These are phyloP conservation scores for Buddleja alternifolia DNA, from an alignment of 257 asterid genomes.

Conservation along the genomic window DNA sequence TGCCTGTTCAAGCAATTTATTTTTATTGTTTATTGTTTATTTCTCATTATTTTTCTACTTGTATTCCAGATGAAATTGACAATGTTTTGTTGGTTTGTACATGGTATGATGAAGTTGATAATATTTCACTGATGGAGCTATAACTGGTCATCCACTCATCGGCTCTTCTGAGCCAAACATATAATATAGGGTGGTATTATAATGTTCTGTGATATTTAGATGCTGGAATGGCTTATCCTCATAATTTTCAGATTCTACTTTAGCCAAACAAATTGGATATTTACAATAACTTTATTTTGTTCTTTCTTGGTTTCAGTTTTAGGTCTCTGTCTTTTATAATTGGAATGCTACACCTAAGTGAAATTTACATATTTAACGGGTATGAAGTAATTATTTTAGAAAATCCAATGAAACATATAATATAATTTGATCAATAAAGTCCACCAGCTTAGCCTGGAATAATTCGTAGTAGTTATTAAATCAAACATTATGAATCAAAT, in stretches of 20 bases:
- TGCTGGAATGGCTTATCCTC: neutral
- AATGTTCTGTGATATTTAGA: neutral
- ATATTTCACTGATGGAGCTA: constrained; percentile 26
- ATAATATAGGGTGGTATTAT: neutral
- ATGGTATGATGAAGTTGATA: constrained; percentile 32
- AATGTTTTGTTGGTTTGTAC: neutral
- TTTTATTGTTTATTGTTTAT: neutral
- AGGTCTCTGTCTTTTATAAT: too few relatives aligned
- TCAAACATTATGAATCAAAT: too few relatives aligned
- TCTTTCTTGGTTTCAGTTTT: too few relatives aligned
- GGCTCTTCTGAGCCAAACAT: constrained; percentile 33
- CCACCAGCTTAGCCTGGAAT: too few relatives aligned
- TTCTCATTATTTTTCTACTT: neutral
- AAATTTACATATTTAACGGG: too few relatives aligned
- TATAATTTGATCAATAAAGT: too few relatives aligned
- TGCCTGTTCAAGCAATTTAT: neutral
- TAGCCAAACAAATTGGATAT: neutral
- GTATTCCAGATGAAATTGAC: neutral
- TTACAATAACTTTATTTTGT: too few relatives aligned
- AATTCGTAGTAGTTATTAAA: too few relatives aligned
- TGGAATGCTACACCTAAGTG: too few relatives aligned
- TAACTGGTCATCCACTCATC: constrained; percentile 21
- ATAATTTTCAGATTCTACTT: neutral
- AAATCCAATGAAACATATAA: too few relatives aligned
- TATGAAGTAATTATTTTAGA: too few relatives aligned